phyloP scores from a whole-genome alignment of 495 filamentous ascomycete species.

The Podospora tetraspora region DNA sequence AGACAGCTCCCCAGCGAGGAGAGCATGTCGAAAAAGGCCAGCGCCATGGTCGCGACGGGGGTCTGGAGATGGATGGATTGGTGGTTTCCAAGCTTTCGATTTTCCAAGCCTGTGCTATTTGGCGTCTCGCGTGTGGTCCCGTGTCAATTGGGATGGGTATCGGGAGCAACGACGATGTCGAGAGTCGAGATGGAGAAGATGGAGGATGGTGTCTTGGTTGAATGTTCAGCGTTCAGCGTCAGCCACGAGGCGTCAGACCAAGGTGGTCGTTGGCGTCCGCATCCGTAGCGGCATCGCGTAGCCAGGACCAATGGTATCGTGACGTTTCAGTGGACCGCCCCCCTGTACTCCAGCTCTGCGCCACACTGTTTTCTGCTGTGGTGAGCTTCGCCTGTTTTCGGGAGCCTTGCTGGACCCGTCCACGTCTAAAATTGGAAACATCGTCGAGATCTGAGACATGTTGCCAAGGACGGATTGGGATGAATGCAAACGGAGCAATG shows the following conservation, averaged over 20 bases:
- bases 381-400: not conserved
- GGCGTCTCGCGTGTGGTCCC: not conserved
- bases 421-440: not conserved
- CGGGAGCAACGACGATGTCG: not conserved
- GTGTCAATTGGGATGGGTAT: not conserved
- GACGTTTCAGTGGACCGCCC: not conserved
- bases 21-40: slow-evolving; percentile 80
- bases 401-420: not conserved
- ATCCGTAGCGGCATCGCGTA: not conserved
- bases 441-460: not conserved
- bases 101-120: not conserved
- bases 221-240: not conserved
- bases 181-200: not conserved
- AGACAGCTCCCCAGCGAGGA: slow-evolving; percentile 91
- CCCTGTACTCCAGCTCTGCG: not conserved
- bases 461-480: no score
- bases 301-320: not conserved
- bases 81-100: not conserved
- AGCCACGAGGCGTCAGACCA: slow-evolving; percentile 3
- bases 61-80: not conserved
- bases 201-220: not conserved
- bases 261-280: not conserved
- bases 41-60: slow-evolving; percentile 55
- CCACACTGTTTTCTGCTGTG: not conserved
- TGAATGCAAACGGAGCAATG: not conserved